These are phyloP conservation scores for Metschnikowia noctiluminum DNA, from an alignment of 805 yeast genomes.

Conservation along the genomic window DNA sequence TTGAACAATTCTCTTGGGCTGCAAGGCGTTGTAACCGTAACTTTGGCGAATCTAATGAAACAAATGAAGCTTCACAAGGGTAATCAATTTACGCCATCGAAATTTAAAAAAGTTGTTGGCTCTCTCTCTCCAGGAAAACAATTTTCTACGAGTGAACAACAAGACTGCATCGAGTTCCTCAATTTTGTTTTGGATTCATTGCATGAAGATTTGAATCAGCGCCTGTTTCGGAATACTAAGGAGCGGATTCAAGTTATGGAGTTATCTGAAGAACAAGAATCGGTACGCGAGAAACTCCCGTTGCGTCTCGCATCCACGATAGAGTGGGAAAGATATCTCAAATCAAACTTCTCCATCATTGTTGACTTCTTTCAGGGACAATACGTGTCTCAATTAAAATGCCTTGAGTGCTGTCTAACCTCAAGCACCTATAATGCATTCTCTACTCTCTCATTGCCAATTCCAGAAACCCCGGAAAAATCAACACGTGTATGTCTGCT, in stretches of 20 bases:
- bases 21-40: constrained; percentile 70
- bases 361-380: constrained; percentile 89
- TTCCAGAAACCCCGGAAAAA: constrained; percentile 48
- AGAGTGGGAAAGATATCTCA: constrained; percentile 88
- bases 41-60: constrained; percentile 57
- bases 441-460: constrained; percentile 74
- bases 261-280: constrained; percentile 59
- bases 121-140: constrained; percentile 54
- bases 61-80: constrained; percentile 51
- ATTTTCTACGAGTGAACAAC: constrained; percentile 70
- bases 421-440: constrained; percentile 87
- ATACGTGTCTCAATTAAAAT: constrained; percentile 71
- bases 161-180: constrained; percentile 81
- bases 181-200: constrained; percentile 70
- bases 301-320: constrained; percentile 78
- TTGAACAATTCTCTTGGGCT: constrained; percentile 72
- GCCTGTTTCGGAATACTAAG: constrained; percentile 30
- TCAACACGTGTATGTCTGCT: constrained; percentile 30
- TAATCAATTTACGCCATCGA: constrained; percentile 52
- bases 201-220: constrained; percentile 82
- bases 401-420: constrained; percentile 67
- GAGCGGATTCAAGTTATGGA: constrained; percentile 44
- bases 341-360: constrained; percentile 72
- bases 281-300: constrained; percentile 65
- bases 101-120: constrained; percentile 67